These are phyloP conservation scores for Hericium rajendrae DNA, from an alignment of 768 basidiomycete genomes.

Conservation along the genomic window DNA sequence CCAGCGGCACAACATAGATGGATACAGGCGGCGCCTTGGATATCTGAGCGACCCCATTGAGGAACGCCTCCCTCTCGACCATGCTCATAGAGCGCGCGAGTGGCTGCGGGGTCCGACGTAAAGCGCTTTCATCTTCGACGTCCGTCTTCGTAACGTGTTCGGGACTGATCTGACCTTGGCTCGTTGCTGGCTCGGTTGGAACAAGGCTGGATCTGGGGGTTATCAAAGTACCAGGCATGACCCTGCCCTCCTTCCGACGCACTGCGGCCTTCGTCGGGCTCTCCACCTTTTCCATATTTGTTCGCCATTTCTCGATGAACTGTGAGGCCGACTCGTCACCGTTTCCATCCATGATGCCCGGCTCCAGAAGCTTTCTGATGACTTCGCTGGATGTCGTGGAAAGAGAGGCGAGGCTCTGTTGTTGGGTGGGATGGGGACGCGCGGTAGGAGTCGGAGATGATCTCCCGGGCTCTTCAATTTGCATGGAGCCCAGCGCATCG, in stretches of 20 bases:
- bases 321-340: constrained; percentile 12
- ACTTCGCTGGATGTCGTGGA: constrained; percentile 36
- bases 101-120: not conserved
- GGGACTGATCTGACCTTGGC: not conserved
- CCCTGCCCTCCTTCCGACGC: constrained; percentile 4
- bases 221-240: constrained; percentile 14
- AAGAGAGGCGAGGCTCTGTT: constrained; percentile 42
- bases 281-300: not conserved
- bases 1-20: constrained; percentile 8
- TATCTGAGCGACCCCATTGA: constrained; percentile 8
- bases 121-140: constrained; percentile 1
- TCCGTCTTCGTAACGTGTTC: not conserved
- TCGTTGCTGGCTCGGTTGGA: not conserved
- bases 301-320: not conserved
- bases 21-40: constrained; percentile 9
- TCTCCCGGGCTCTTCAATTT: constrained; percentile 7
- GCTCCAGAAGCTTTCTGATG: constrained; percentile 35
- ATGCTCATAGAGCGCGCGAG: constrained; percentile 11
- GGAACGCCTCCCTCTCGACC: constrained; percentile 9
- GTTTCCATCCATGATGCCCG: constrained; percentile 30
- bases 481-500: constrained; percentile 7
- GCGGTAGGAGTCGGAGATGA: too few species aligned
- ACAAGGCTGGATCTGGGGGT: constrained; percentile 7
- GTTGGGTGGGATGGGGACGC: constrained; percentile 14
- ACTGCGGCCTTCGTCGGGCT: not conserved